Conservation (phyloP, 1,284 basidiomycete species). For the Leccinum insolens region DNA sequence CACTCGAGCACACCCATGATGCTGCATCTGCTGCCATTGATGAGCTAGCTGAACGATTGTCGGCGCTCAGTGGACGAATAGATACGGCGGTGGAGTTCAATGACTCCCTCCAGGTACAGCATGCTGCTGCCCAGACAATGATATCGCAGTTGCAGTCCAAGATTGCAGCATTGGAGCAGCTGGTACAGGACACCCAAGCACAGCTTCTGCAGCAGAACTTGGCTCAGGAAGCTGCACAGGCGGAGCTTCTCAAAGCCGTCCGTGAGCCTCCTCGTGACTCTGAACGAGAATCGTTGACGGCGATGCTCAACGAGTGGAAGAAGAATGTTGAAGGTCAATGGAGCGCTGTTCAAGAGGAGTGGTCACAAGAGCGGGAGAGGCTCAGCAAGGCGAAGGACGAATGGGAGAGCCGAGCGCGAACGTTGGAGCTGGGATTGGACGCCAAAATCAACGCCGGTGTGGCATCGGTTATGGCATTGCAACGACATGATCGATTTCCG, state of each 20-base stretch:
- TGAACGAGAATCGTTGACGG: slow-evolving; percentile 49
- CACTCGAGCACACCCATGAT: slow-evolving; percentile 23
- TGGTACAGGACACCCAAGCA: slow-evolving; percentile 49
- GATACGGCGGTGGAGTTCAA: slow-evolving; percentile 79
- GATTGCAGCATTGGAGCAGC: slow-evolving; percentile 58
- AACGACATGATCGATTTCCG: slow-evolving; percentile 38
- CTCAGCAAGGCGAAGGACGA: slow-evolving; percentile 77
- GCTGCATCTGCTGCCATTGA: slow-evolving; percentile 41
- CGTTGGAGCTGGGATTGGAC: slow-evolving; percentile 45
- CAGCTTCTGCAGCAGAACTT: slow-evolving; percentile 42
- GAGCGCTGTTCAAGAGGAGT: slow-evolving; percentile 69
- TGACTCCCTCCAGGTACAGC: slow-evolving; percentile 76
- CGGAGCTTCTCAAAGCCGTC: slow-evolving; percentile 41
- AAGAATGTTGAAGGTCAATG: slow-evolving; percentile 78
- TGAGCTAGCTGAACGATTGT: slow-evolving; percentile 74
- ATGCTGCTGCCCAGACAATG: slow-evolving; percentile 76
- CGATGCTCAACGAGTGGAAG: slow-evolving; percentile 67
- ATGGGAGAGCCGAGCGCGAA: slow-evolving; percentile 68
- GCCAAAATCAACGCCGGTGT: slow-evolving; percentile 52
- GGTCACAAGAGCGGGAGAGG: slow-evolving; percentile 81
- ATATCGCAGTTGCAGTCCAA: slow-evolving; percentile 79
- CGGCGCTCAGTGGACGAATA: slow-evolving; percentile 74
- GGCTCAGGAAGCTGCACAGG: slow-evolving; percentile 47
- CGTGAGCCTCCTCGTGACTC: slow-evolving; percentile 32
- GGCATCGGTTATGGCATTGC: slow-evolving; percentile 42